These are phyloP conservation scores for Prunus campanulata DNA, from an alignment of 306 rosid species.

Conservation along the genomic window DNA sequence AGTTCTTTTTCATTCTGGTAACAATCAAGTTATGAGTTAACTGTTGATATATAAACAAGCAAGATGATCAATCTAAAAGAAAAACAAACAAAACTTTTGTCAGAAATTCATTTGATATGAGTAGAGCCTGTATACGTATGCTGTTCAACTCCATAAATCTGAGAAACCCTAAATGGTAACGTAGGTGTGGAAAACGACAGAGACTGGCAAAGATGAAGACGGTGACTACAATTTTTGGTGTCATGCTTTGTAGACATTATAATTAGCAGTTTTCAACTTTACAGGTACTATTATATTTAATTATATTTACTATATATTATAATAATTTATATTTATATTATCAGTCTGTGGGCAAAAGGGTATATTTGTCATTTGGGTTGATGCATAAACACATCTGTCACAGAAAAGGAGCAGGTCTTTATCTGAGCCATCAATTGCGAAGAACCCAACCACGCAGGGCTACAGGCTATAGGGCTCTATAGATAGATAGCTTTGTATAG, in stretches of 20 bases:
- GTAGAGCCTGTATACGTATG: neutral
- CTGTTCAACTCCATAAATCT: slow-evolving; percentile 3
- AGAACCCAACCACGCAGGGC: slow-evolving; percentile 17
- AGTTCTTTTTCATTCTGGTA: too few species aligned
- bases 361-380: neutral
- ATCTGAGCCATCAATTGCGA: slow-evolving; percentile 31
- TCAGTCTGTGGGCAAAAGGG: slow-evolving; percentile 7
- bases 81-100: neutral
- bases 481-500: neutral
- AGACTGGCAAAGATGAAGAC: neutral
- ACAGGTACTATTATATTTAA: neutral
- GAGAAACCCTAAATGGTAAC: slow-evolving; percentile 7
- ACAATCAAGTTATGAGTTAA: too few species aligned
- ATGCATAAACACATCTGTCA: slow-evolving; percentile 21
- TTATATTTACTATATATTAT: too few species aligned
- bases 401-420: slow-evolving; percentile 33
- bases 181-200: neutral
- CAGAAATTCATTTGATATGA: neutral
- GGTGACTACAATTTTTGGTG: neutral
- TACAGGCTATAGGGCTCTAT: neutral
- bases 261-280: slow-evolving; percentile 12
- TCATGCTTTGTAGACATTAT: slow-evolving; percentile 5
- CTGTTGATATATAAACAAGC: neutral
- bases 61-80: neutral
- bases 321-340: too few species aligned